Evolutionary conservation across 2,329 filamentous ascomycete genomes (phyloP).

Genomic region (Helicocarpus griseus): DNA sequence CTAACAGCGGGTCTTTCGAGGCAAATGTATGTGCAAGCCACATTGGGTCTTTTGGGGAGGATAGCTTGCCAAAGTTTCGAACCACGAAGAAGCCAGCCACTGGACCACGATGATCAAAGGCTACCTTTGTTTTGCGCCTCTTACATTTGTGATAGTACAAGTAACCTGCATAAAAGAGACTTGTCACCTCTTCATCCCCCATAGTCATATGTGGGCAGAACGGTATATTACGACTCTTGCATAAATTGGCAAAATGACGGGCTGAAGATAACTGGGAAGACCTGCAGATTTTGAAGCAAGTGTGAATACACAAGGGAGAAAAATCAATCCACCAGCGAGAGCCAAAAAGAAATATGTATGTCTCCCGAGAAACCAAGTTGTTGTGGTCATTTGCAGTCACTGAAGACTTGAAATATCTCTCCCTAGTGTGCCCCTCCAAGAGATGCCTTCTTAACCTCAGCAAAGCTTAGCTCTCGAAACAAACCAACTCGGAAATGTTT

Average conservation of each 20-base stretch:
- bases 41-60: background rate
- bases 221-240: conserved; percentile 2
- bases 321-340: background rate
- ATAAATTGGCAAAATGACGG: background rate
- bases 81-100: background rate
- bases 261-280: background rate
- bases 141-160: background rate
- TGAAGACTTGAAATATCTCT: background rate
- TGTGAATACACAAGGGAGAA: background rate
- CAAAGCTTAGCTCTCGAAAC: conserved; percentile 2
- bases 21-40: conserved; percentile 4
- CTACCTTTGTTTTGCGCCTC: conserved; percentile 2
- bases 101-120: background rate
- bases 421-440: background rate
- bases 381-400: background rate
- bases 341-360: background rate
- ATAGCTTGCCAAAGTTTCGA: background rate
- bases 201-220: conserved; percentile 3
- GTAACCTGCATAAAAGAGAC: background rate
- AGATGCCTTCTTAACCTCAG: background rate
- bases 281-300: background rate
- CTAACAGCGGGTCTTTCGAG: conserved; percentile 1
- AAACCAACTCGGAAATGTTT: background rate
- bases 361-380: background rate
- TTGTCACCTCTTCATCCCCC: background rate